phyloP scores from a whole-genome alignment of 2,329 filamentous ascomycete species.

The Aureobasidium sp. region DNA sequence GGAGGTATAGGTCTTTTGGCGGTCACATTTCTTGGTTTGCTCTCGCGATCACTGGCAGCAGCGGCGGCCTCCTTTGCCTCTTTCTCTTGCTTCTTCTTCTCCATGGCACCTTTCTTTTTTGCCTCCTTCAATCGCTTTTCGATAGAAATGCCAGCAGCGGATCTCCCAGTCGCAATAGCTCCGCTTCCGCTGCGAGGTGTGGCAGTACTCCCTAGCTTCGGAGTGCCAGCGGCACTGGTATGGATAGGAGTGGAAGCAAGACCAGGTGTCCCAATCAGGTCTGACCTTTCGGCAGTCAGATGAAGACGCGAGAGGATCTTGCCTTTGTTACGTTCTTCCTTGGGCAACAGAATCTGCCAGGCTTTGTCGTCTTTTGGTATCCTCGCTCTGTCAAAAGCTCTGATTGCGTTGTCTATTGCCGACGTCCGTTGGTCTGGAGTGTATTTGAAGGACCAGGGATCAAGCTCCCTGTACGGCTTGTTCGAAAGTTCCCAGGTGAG shows the following conservation, averaged over 20 bases:
- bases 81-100: constrained; percentile 39
- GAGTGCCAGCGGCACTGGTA: constrained; percentile 25
- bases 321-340: constrained; percentile 55
- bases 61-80: constrained; percentile 31
- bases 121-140: constrained; percentile 42
- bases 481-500: constrained; percentile 50
- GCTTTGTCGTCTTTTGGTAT: constrained; percentile 53
- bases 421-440: constrained; percentile 48
- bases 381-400: constrained; percentile 56
- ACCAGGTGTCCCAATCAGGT: constrained; percentile 24
- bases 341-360: constrained; percentile 56
- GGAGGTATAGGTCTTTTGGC: constrained; percentile 21
- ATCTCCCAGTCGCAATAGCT: constrained; percentile 21
- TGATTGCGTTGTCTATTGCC: constrained; percentile 56
- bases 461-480: constrained; percentile 54
- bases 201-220: constrained; percentile 23
- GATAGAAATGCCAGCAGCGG: constrained; percentile 19
- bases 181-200: constrained; percentile 19
- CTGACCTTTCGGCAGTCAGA: constrained; percentile 31
- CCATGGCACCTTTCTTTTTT: constrained; percentile 40
- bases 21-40: constrained; percentile 24
- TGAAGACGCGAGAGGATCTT: constrained; percentile 54
- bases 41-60: constrained; percentile 25
- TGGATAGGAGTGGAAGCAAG: constrained; percentile 26
- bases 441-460: constrained; percentile 56